Evolutionary conservation across 2,329 filamentous ascomycete genomes (phyloP), one percentile per base, ranked within the genome.

Genomic region (Mycosphaerella sp.): DNA sequence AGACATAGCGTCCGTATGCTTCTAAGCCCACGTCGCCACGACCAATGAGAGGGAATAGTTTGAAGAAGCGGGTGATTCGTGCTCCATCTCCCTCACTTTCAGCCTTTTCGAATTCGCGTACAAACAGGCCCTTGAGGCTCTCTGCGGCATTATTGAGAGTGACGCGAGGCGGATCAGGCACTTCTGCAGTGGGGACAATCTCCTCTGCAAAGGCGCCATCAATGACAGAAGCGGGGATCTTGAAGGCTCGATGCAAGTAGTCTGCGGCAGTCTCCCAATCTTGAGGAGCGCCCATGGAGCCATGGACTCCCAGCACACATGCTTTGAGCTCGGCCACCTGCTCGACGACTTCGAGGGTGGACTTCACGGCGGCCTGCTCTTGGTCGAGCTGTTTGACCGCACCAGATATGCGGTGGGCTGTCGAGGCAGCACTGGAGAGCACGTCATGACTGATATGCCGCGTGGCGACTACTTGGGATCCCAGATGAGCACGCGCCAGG

Each of bases 251-350:
- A 57, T 86, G 82, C 52, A 98, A 79, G 69, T 97, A 97, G 41
- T 80, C 86, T 1, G 93, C 93, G 3, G 93, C 93, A 2, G 89
- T 93, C 70, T 98, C 93, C 93, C 93, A 98, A 73, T 98, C 93
- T 70, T 98, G 93, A 37, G 93, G 89, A 4, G 90, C 91, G 30
- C 91, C 93, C 93, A 98, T 98, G 53, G 87, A 94, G 14, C 90
- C 93, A 21, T 91, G 84, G 9, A 97, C 90, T 39, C 93, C 93
- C 54, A 96, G 82, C 32, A 97, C 88, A 67, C 93, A 98, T 7
- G 93, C 87, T 72, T 97, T 97, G 59, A 98, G 84, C 75, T 98
- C 93, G 4, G 88, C 87, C 12, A 98, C 91, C 72, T 96, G 90
- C 70, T 97, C 91, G 9, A 97, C 93, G 2, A 97, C 89, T 7